Evolutionary conservation across 176 grass and related monocot species (phyloP).

Genomic region (Hsuehochloa calcarea): DNA sequence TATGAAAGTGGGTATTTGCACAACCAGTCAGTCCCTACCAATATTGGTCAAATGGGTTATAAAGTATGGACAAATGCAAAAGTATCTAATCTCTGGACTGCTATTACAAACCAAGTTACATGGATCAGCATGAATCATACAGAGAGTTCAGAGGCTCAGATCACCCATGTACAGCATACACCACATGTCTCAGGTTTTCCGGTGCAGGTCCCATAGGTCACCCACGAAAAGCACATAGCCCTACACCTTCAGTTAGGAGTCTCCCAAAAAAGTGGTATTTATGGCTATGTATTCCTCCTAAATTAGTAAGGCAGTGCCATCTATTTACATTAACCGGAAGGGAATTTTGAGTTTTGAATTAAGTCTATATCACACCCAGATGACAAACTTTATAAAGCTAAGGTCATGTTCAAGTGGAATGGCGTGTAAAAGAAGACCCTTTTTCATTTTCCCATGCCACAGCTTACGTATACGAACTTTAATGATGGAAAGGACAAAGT

Average conservation of each 20-base stretch:
- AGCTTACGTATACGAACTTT: conserved; percentile 7
- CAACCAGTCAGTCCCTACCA: conserved; percentile 15
- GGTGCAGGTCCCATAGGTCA: not conserved
- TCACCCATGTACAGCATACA: conserved; percentile 6
- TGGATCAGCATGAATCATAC: conserved; percentile 1
- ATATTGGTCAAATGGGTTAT: conserved; percentile 31
- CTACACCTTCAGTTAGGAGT: conserved; percentile 3
- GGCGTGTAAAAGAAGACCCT: not conserved
- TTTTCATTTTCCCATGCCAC: not conserved
- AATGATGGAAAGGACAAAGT: conserved; percentile 3
- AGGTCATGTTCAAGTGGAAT: not conserved
- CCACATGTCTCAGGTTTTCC: not conserved
- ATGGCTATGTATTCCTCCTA: conserved; percentile 18
- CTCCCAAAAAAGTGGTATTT: not conserved
- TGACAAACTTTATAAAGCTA: not conserved
- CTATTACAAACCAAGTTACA: conserved; percentile 34
- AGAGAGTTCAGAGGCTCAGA: conserved; percentile 9
- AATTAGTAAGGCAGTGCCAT: not conserved
- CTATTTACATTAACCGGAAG: conserved; percentile 17
- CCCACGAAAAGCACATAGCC: conserved; percentile 17
- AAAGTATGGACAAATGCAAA: not conserved
- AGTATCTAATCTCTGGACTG: conserved; percentile 6
- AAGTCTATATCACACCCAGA: conserved; percentile 22
- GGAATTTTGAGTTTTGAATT: not conserved
- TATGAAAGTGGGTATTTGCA: conserved; percentile 29